These are phyloP conservation scores for Microsporum audouinii DNA, from an alignment of 2,329 filamentous ascomycete genomes.

Conservation along the genomic window DNA sequence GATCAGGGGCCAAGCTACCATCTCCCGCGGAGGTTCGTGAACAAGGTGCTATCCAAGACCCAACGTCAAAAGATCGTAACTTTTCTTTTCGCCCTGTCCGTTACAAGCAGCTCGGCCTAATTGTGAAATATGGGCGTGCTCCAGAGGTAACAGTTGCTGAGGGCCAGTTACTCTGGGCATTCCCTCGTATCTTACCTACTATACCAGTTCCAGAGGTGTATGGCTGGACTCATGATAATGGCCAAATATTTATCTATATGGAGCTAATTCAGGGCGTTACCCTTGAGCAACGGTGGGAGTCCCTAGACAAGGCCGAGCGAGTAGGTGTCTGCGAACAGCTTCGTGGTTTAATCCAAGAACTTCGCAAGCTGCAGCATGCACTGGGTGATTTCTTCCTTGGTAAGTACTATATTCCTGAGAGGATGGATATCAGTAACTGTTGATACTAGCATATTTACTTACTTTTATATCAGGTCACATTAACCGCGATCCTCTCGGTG, in stretches of 20 bases:
- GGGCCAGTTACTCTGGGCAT: constrained; percentile 17
- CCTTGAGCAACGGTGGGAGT: constrained; percentile 19
- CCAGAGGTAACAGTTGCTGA: constrained; percentile 14
- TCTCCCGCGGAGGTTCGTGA: constrained; percentile 5
- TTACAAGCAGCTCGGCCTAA: constrained; percentile 13
- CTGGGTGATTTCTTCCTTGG: constrained; percentile 16
- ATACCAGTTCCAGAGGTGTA: constrained; percentile 29
- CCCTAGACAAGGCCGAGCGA: constrained; percentile 12
- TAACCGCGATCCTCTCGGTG: constrained; percentile 14
- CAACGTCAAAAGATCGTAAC: background rate
- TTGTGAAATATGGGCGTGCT: constrained; percentile 18
- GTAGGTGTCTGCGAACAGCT: constrained; percentile 13
- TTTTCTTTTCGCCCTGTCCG: constrained; percentile 8
- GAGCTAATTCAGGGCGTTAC: constrained; percentile 21
- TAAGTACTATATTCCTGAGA: constrained; percentile 4
- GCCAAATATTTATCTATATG: constrained; percentile 24
- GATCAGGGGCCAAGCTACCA: constrained; percentile 2
- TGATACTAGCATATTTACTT: background rate
- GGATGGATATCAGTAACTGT: background rate
- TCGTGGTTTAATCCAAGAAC: constrained; percentile 8
- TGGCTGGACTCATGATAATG: constrained; percentile 23
- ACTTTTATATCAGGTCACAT: constrained; percentile 14
- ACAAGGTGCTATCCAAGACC: constrained; percentile 1
- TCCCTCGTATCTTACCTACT: constrained; percentile 14
- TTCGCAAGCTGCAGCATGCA: constrained; percentile 17